Evolutionary conservation across 148 eudicot genomes (phyloP).

Genomic region (Rhododendron simsii): DNA sequence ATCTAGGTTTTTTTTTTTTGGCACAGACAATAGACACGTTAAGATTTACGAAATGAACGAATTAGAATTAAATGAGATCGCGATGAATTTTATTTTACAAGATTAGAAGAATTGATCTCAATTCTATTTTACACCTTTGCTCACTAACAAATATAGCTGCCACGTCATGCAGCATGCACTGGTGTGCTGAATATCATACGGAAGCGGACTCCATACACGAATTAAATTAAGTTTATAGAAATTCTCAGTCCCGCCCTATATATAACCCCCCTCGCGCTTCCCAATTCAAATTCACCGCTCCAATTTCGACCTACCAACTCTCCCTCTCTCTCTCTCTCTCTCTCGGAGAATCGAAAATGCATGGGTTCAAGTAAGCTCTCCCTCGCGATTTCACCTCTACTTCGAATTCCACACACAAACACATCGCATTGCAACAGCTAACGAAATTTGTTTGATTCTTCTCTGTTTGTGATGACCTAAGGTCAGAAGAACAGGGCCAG

Average conservation of each 20-base stretch:
- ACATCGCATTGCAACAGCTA: not conserved
- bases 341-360: conserved; percentile 28
- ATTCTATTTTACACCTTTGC: too few relatives aligned
- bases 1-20: too few relatives aligned
- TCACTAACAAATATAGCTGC: not conserved
- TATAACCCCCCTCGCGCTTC: not conserved
- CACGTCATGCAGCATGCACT: not conserved
- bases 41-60: too few relatives aligned
- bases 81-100: too few relatives aligned
- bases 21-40: too few relatives aligned
- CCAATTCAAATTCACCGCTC: not conserved
- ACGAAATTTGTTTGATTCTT: not conserved
- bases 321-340: conserved; percentile 11
- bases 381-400: not conserved
- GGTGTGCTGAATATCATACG: not conserved
- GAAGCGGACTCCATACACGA: conserved; percentile 3
- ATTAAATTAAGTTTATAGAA: not conserved
- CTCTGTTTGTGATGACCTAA: conserved; percentile 20
- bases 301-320: not conserved
- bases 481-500: conserved; percentile 77
- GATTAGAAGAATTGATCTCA: too few relatives aligned
- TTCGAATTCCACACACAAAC: conserved; percentile 1
- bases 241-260: conserved; percentile 6
- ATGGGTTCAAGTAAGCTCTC: conserved; percentile 45
- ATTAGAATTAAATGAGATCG: too few relatives aligned